Evolutionary conservation across 1,139 yeast species (phyloP).

Genomic region (Kazachstania sp.): DNA sequence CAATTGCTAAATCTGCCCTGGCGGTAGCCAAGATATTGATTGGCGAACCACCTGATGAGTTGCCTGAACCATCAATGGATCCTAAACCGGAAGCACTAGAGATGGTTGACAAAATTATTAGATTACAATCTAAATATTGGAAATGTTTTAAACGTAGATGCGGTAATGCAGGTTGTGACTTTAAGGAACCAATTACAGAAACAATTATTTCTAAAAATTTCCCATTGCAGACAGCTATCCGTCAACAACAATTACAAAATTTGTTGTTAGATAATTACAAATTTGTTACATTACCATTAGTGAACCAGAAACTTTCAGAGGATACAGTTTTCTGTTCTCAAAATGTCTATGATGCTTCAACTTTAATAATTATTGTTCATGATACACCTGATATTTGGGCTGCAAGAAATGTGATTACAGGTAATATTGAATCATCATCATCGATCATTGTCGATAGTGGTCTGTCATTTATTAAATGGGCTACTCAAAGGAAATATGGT

Average conservation of each 20-base stretch:
- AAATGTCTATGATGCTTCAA: slow-evolving; percentile 53
- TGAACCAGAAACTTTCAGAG: slow-evolving; percentile 46
- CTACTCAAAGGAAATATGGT: slow-evolving; percentile 52
- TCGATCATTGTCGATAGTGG: slow-evolving; percentile 61
- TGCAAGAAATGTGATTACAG: slow-evolving; percentile 68
- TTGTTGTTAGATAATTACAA: slow-evolving; percentile 41
- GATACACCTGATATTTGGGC: slow-evolving; percentile 96
- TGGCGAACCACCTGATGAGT: slow-evolving; percentile 90
- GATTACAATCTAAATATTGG: slow-evolving; percentile 83
- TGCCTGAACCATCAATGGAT: slow-evolving; percentile 35
- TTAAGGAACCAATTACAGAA: slow-evolving; percentile 20
- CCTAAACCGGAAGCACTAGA: slow-evolving; percentile 78
- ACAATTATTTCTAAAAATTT: slow-evolving; percentile 30
- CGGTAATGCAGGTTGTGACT: slow-evolving; percentile 39
- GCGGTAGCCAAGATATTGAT: slow-evolving; percentile 86
- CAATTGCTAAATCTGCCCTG: slow-evolving; percentile 83
- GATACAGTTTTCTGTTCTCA: slow-evolving; percentile 75
- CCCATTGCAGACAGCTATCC: slow-evolving; percentile 60
- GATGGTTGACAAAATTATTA: slow-evolving; percentile 75
- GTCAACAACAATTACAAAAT: slow-evolving; percentile 57
- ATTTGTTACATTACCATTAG: slow-evolving; percentile 63
- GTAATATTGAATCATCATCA: slow-evolving; percentile 63
- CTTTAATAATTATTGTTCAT: slow-evolving; percentile 65
- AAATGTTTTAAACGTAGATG: slow-evolving; percentile 56
- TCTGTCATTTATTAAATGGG: slow-evolving; percentile 51